A percentile compares a stretch with the other conserved stretches of the same genome.
Evolutionary conservation across 352 stramenopile genomes (phyloP).

Genomic region (Phytophthora brassicae): DNA sequence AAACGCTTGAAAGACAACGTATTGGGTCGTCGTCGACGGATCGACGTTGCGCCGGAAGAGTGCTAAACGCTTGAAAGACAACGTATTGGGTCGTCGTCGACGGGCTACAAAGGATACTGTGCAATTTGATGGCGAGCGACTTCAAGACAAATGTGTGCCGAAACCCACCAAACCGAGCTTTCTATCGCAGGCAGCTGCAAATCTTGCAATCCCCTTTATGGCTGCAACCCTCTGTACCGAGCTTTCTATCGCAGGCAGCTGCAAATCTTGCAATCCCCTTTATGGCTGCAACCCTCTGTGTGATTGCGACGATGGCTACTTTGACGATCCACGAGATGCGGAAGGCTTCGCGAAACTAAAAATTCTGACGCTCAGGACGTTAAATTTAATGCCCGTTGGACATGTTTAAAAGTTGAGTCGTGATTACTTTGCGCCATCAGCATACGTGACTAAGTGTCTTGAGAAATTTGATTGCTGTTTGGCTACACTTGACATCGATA

Average conservation of each 20-base stretch:
- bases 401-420: background rate
- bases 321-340: constrained; percentile 33
- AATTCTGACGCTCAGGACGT: background rate
- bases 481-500: too few species aligned
- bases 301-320: constrained; percentile 34
- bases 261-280: constrained; percentile 33
- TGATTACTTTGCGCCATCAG: background rate
- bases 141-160: constrained; percentile 8
- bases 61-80: constrained; percentile 13
- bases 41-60: constrained; percentile 4
- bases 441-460: too few species aligned
- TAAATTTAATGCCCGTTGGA: too few species aligned
- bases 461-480: too few species aligned
- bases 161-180: constrained; percentile 20
- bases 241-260: constrained; percentile 9
- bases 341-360: constrained; percentile 23
- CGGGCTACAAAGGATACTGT: too few species aligned
- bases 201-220: constrained; percentile 29
- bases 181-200: constrained; percentile 19
- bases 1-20: constrained; percentile 8
- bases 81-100: background rate
- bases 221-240: constrained; percentile 35
- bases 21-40: background rate
- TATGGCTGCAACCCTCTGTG: constrained; percentile 31
- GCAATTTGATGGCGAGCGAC: background rate